These are phyloP conservation scores for Picochlorum costavermella DNA, from an alignment of 139 green algal species.

Conservation along the genomic window DNA sequence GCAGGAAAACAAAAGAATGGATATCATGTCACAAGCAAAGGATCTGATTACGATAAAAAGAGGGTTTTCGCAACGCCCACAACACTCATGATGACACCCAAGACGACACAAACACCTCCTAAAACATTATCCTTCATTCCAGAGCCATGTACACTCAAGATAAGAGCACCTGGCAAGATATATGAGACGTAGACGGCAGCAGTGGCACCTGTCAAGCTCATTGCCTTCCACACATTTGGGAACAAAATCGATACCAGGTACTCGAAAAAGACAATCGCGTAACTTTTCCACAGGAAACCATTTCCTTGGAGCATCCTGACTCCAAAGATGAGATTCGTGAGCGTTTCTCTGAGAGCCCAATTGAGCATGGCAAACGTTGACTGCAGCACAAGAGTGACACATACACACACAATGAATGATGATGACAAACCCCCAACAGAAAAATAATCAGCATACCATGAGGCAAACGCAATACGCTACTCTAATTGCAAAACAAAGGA, in stretches of 20 bases:
- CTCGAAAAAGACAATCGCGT: constrained; percentile 12
- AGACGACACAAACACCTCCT: constrained; percentile 14
- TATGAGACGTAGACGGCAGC: constrained; percentile 25
- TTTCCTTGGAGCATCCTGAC: constrained; percentile 5
- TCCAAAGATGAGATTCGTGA: constrained; percentile 19
- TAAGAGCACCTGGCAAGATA: constrained; percentile 23
- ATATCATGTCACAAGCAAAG: too few relatives aligned
- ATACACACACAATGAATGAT: neutral
- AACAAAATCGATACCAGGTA: constrained; percentile 26
- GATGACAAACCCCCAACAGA: neutral
- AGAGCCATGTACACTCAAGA: neutral
- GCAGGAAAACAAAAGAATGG: too few relatives aligned
- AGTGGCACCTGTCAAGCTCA: constrained; percentile 22
- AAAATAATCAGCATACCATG: neutral
- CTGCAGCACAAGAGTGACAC: neutral
- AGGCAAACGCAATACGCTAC: constrained; percentile 30
- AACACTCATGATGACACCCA: constrained; percentile 17
- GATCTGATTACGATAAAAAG: too few relatives aligned
- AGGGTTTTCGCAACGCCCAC: neutral
- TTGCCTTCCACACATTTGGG: constrained; percentile 20
- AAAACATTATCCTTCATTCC: neutral
- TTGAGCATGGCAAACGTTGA: constrained; percentile 34
- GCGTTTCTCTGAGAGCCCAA: constrained; percentile 29
- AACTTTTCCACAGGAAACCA: constrained; percentile 15
- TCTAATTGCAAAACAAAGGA: constrained; percentile 20